Evolutionary conservation across 768 basidiomycete species (phyloP).

Genomic region (Amanita jacksonii): DNA sequence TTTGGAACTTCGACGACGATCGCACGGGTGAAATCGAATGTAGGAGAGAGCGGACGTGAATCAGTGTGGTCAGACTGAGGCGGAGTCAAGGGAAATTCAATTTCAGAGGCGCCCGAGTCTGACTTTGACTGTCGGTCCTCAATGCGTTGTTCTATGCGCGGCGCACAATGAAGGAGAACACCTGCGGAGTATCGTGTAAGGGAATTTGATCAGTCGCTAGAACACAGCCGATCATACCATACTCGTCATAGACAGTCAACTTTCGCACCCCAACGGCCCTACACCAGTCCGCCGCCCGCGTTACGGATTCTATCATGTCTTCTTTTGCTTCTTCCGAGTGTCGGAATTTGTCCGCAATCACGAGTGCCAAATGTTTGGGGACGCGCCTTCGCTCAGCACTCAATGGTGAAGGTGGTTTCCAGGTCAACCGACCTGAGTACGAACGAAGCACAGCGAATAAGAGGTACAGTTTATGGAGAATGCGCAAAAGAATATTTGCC

Average conservation of each 20-base stretch:
- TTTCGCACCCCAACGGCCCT: slow-evolving; percentile 46
- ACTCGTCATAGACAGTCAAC: slow-evolving; percentile 64
- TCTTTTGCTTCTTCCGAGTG: slow-evolving; percentile 26
- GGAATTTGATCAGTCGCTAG: background rate
- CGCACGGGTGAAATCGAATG: slow-evolving; percentile 13
- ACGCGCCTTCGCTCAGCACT: slow-evolving; percentile 41
- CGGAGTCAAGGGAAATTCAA: slow-evolving; percentile 69
- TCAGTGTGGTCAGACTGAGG: slow-evolving; percentile 65
- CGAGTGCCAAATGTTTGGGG: slow-evolving; percentile 58
- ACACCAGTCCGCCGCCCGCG: slow-evolving; percentile 53
- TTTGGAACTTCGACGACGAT: slow-evolving; percentile 14
- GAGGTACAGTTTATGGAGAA: slow-evolving; percentile 40
- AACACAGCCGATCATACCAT: slow-evolving; percentile 37
- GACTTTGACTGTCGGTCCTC: slow-evolving; percentile 14
- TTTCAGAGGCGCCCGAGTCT: slow-evolving; percentile 42
- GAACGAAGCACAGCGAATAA: slow-evolving; percentile 35
- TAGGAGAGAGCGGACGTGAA: slow-evolving; percentile 55
- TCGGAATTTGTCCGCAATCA: slow-evolving; percentile 37
- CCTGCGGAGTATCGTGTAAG: slow-evolving; percentile 22
- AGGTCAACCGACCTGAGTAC: slow-evolving; percentile 29
- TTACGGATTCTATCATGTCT: slow-evolving; percentile 42
- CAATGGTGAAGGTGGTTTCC: slow-evolving; percentile 37
- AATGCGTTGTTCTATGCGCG: slow-evolving; percentile 32
- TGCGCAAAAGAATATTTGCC: slow-evolving; percentile 35
- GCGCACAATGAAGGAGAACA: slow-evolving; percentile 27